Conservation (phyloP, 805 yeast genomes). For the Yamadazyma scolyti region DNA sequence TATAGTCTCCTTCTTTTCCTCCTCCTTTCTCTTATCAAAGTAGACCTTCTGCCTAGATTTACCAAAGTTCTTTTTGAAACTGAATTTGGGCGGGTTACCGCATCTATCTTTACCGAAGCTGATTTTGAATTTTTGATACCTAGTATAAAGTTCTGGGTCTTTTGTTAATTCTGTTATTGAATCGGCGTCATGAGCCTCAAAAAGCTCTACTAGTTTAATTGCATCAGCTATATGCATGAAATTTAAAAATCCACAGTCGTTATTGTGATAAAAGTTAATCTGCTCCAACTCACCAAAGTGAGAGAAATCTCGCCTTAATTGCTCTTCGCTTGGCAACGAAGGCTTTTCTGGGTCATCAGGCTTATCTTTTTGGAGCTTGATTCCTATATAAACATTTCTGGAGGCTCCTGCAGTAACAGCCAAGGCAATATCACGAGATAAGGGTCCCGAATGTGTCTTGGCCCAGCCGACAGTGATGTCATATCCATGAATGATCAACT, state of each 20-base stretch:
- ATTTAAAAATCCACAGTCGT: conserved; percentile 73
- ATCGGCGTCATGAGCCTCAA: conserved; percentile 32
- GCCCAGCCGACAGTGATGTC: conserved; percentile 71
- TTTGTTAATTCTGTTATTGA: conserved; percentile 35
- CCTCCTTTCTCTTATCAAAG: conserved; percentile 20
- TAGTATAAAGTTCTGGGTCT: conserved; percentile 28
- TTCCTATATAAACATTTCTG: conserved; percentile 72
- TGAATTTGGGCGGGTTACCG: conserved; percentile 65
- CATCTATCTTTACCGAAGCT: conserved; percentile 78
- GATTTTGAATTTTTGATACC: conserved; percentile 54
- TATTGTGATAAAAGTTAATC: conserved; percentile 65
- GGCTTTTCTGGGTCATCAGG: conserved; percentile 10
- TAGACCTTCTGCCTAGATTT: conserved; percentile 22
- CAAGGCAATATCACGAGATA: conserved; percentile 49
- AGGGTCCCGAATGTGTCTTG: conserved; percentile 59
- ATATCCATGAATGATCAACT: conserved; percentile 57
- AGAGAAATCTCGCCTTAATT: conserved; percentile 56
- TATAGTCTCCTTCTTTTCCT: conserved; percentile 14
- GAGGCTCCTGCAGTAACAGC: conserved; percentile 75
- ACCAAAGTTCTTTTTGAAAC: conserved; percentile 39
- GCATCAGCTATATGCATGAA: conserved; percentile 63
- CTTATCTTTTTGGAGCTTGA: conserved; percentile 30
- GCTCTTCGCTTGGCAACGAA: conserved; percentile 38
- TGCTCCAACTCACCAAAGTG: conserved; percentile 73
- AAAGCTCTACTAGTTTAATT: conserved; percentile 58